Evolutionary conservation across 1,284 basidiomycete species (phyloP).

Genomic region (Tilletia indica): DNA sequence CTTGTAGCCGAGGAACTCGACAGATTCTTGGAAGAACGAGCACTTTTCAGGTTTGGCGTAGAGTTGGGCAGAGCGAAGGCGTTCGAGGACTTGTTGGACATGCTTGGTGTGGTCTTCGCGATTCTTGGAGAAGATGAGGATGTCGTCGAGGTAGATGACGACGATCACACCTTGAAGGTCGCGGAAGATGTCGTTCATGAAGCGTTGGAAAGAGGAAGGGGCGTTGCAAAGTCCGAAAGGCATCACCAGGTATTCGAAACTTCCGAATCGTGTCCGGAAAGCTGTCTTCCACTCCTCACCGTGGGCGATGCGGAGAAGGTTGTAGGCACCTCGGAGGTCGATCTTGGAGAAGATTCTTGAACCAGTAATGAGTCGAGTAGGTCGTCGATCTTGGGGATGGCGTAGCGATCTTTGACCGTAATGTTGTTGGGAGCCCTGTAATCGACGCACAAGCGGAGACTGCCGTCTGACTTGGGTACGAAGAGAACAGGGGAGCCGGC

Average conservation of each 20-base stretch:
- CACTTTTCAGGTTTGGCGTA: slow-evolving; percentile 22
- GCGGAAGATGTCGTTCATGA: slow-evolving; percentile 9
- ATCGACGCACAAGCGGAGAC: slow-evolving; percentile 58
- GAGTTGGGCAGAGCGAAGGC: not conserved
- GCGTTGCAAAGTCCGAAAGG: slow-evolving; percentile 16
- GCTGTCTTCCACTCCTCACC: slow-evolving; percentile 57
- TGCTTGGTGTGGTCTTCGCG: slow-evolving; percentile 20
- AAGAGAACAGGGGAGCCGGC: slow-evolving; percentile 17
- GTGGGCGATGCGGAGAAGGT: slow-evolving; percentile 54
- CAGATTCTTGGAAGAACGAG: slow-evolving; percentile 21
- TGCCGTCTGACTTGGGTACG: slow-evolving; percentile 38
- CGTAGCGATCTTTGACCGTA: slow-evolving; percentile 58
- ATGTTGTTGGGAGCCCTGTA: slow-evolving; percentile 59
- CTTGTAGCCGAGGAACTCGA: slow-evolving; percentile 60
- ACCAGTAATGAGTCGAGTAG: slow-evolving; percentile 53
- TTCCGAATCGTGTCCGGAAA: slow-evolving; percentile 18
- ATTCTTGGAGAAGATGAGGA: slow-evolving; percentile 1
- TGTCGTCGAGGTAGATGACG: slow-evolving; percentile 10
- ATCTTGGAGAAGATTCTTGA: slow-evolving; percentile 57
- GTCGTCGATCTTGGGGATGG: slow-evolving; percentile 57
- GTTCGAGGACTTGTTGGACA: slow-evolving; percentile 19
- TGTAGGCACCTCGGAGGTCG: slow-evolving; percentile 55
- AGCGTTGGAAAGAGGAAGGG: not conserved
- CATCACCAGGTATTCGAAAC: slow-evolving; percentile 25
- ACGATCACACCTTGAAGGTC: slow-evolving; percentile 13